Evolutionary conservation across 345 rosid species (phyloP), one percentile per base, ranked within the genome.

Genomic region (Conringia planisiliqua): DNA sequence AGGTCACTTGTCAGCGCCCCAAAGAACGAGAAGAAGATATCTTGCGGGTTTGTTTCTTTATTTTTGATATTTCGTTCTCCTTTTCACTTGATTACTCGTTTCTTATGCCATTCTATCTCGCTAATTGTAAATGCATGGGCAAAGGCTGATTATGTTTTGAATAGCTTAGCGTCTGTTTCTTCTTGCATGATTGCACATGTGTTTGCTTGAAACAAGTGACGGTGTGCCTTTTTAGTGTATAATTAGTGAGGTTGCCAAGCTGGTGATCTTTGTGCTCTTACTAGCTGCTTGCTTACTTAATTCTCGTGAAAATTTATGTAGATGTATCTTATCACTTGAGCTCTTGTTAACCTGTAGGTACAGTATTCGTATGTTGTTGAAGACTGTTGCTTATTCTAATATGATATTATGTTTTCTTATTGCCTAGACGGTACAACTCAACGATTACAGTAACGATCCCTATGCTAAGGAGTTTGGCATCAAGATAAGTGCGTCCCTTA

Each of bases 381-480:
- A 43, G 42, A 24, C 52, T 29, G 42, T 44, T 62, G 22, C 48
- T 29, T 48, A 5, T 51, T 26, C 73, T 78, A 58, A 72, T 55
- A 13, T 40, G 11, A 13, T 30, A 22, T 36, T 27, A 33, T 59
- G 30, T 66, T 66, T 42, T 72, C 10, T 43, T 10, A 20, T 43
- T 70, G 38, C 0, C 1, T 68, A 95, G 99, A 95, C 97, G 12
- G 97, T 95, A 29, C 44, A 10, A 5, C 97, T 90, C 46, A 95
- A 95, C 81, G 91, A 88, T 10, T 92, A 92, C 63, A 71, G 63
- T 35, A 54, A 86, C 7, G 99, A 95, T 78, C 96, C 87, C 4
- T 90, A 89, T 52, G 99, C 99, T 1, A 83, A 88, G 73, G 99
- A 95, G 77, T 92, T 95, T 79, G 99, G 97, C n/a, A 95, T 95